A percentile compares a stretch with the other conserved stretches of the same genome.
These are phyloP conservation scores for Ustilago bromivora DNA, from an alignment of 1,284 basidiomycete species.

Conservation along the genomic window DNA sequence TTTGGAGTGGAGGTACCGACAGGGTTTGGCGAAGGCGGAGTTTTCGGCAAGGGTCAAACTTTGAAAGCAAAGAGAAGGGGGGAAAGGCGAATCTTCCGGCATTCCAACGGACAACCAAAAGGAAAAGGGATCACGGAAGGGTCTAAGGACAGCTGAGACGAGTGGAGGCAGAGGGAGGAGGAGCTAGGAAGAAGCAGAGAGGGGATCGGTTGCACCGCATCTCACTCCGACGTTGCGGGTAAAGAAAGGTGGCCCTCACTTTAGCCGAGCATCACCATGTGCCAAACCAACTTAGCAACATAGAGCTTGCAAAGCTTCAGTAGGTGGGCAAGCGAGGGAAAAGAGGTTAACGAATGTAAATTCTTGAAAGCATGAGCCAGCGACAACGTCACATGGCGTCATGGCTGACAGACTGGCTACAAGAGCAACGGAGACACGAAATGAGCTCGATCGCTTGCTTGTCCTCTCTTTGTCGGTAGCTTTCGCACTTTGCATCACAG, in stretches of 20 bases:
- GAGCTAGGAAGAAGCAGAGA: too few relatives aligned
- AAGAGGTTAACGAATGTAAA: not conserved
- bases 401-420: not conserved
- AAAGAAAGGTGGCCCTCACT: not conserved
- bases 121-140: not conserved
- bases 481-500: too few relatives aligned
- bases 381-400: slow-evolving; percentile 1
- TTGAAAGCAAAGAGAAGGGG: not conserved
- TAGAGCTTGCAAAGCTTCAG: not conserved
- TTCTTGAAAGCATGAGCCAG: not conserved
- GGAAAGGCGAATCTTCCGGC: too few relatives aligned
- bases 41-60: not conserved
- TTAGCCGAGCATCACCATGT: slow-evolving; percentile 17
- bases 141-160: not conserved
- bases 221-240: too few relatives aligned
- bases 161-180: not conserved
- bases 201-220: not conserved
- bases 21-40: not conserved
- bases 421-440: too few relatives aligned
- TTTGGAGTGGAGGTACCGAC: not conserved
- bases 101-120: not conserved
- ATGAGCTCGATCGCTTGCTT: too few relatives aligned
- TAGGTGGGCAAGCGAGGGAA: not conserved
- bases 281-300: not conserved
- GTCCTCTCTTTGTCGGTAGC: too few relatives aligned